Evolutionary conservation across 192 early-diverging fungal genomes (phyloP), one percentile per base, ranked within the genome.

Genomic region (Haplosporangium gracile): DNA sequence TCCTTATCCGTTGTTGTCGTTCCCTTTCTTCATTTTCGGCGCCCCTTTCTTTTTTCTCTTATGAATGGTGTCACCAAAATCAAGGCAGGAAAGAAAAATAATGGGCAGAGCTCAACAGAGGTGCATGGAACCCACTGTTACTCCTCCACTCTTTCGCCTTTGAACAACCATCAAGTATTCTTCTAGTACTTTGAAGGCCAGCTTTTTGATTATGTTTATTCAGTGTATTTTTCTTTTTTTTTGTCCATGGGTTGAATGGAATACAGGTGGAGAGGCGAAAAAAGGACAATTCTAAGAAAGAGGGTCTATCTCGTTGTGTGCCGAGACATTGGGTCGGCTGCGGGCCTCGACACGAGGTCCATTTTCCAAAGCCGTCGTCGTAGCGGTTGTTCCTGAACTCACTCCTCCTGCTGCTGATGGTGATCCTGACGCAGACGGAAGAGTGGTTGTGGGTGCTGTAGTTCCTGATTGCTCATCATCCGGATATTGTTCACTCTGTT

Each of bases 321-420:
- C 55, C 24, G 51, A 38, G 34, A 29, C 49, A 34, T 53, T 53
- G 51, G 49, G 42, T 57, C 72, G 72, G 60, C 43, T 80, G 40
- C 78, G 40, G 16, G 78, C 60, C 51, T 80, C 78, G 42, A 80
- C 11, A 32, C 78, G 32, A 42, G 78, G 18, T 26, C 60, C 36
- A 45, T 74, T 51, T 5, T 80, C 78, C 69, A 74, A 42, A 39
- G 78, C 78, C 39, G 70, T 74, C 32, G 60, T 65, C 10, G 60
- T 55, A 5, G 53, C 53, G 6, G 53, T 2, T 24, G 53, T 65
- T 65, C 60, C 70, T 42, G 70, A 71, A 9, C 8, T 22, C 3
- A 70, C 4, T 20, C 47, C 42, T 78, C 11, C 69, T 68, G 75
- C 6, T 76, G 75, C 29, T 77, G 75, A 43, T 39, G 74, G 29